These are phyloP conservation scores for Cyberlindnera veronae DNA, from an alignment of 805 yeast species.

Conservation along the genomic window DNA sequence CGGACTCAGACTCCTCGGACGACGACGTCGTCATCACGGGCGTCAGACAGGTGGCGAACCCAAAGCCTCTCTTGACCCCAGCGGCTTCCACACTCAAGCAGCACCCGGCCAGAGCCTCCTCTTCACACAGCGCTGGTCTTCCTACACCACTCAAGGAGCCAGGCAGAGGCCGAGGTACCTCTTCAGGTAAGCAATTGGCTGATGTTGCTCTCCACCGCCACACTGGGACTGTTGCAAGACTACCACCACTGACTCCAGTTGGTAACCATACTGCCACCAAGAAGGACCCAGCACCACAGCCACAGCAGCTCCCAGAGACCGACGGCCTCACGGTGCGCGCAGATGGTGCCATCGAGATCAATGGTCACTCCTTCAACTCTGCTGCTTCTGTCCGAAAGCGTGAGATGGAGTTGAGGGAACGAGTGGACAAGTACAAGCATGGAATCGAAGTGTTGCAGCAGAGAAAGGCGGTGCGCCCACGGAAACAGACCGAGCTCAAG, in stretches of 20 bases:
- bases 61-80: not conserved
- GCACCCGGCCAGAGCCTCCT: too few relatives aligned
- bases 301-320: too few relatives aligned
- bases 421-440: constrained; percentile 8
- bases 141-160: too few relatives aligned
- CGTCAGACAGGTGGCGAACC: constrained; percentile 11
- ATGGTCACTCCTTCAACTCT: constrained; percentile 9
- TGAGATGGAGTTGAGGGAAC: constrained; percentile 6
- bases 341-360: constrained; percentile 7
- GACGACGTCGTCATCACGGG: constrained; percentile 24
- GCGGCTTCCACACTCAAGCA: not conserved
- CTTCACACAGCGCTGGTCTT: too few relatives aligned
- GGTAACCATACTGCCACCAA: not conserved
- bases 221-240: too few relatives aligned
- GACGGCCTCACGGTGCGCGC: constrained; percentile 7
- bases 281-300: not conserved
- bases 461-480: constrained; percentile 10
- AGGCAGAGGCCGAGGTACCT: too few relatives aligned
- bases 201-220: too few relatives aligned
- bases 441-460: constrained; percentile 2
- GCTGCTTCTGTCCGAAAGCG: constrained; percentile 3
- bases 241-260: not conserved
- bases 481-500: constrained; percentile 8
- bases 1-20: constrained; percentile 19
- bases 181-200: too few relatives aligned